phyloP scores from a whole-genome alignment of 2,329 filamentous ascomycete species.

The Clarireedia sp. region DNA sequence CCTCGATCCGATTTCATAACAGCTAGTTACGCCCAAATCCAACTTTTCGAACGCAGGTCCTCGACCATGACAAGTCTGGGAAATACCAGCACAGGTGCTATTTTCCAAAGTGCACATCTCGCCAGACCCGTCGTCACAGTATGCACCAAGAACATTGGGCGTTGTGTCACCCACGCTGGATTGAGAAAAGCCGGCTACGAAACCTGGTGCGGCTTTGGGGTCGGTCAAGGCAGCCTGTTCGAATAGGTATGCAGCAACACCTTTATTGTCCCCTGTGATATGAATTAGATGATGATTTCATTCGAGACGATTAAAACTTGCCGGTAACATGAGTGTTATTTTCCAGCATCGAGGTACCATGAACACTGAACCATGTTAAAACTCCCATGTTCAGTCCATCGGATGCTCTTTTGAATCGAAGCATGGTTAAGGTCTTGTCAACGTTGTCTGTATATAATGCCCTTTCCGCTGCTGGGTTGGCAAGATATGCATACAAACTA shows the following conservation, averaged over 20 bases:
- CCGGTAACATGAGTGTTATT: conserved; percentile 88
- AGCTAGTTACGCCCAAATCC: conserved; percentile 65
- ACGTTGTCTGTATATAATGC: conserved; percentile 51
- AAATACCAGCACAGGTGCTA: conserved; percentile 59
- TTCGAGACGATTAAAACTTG: conserved; percentile 1
- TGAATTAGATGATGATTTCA: not conserved
- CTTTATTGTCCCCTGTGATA: conserved; percentile 63
- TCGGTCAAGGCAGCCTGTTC: conserved; percentile 58
- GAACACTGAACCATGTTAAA: conserved; percentile 71
- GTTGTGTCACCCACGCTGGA: conserved; percentile 85
- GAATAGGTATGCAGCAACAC: conserved; percentile 76
- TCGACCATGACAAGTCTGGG: conserved; percentile 60
- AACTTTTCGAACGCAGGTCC: conserved; percentile 60
- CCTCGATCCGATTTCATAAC: conserved; percentile 65
- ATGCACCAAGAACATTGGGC: conserved; percentile 78
- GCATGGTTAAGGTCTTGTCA: conserved; percentile 71
- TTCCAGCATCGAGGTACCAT: conserved; percentile 81
- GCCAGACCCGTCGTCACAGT: conserved; percentile 77
- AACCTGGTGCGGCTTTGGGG: conserved; percentile 52
- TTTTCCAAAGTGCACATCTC: conserved; percentile 66
- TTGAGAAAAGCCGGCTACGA: conserved; percentile 88
- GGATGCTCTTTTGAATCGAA: conserved; percentile 67
- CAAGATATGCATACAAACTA: conserved; percentile 77
- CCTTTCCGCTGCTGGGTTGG: conserved; percentile 72
- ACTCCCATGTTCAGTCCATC: conserved; percentile 72